phyloP scores from a whole-genome alignment of 768 basidiomycete species.

The Mycena haematopus region DNA sequence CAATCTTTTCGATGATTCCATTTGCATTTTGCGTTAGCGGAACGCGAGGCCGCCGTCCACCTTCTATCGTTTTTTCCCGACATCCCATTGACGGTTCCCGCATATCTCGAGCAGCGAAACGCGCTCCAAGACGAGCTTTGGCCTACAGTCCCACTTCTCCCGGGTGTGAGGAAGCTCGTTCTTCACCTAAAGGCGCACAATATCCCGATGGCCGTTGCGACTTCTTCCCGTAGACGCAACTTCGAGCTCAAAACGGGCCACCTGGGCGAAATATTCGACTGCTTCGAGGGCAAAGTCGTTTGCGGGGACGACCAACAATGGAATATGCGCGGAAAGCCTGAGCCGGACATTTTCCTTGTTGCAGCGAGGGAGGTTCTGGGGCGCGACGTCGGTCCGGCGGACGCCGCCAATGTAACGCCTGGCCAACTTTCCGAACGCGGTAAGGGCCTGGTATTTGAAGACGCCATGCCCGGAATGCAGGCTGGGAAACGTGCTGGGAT shows the following conservation, averaged over 20 bases:
- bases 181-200: constrained; percentile 68
- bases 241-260: constrained; percentile 72
- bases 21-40: constrained; percentile 52
- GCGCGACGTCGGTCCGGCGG: constrained; percentile 59
- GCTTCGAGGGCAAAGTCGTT: constrained; percentile 69
- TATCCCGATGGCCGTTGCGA: constrained; percentile 84
- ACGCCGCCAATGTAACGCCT: constrained; percentile 38
- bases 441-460: constrained; percentile 83
- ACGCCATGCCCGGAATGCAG: constrained; percentile 76
- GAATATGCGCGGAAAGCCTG: constrained; percentile 73
- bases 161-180: constrained; percentile 74
- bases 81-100: constrained; percentile 66
- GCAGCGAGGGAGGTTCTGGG: constrained; percentile 69
- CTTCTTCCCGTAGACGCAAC: constrained; percentile 71
- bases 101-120: constrained; percentile 64
- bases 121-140: constrained; percentile 66
- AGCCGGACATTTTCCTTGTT: constrained; percentile 80
- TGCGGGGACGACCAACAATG: constrained; percentile 72
- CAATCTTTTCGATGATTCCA: not conserved
- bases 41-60: constrained; percentile 65
- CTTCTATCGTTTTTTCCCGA: constrained; percentile 81
- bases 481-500: constrained; percentile 87
- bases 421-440: constrained; percentile 54
- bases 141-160: constrained; percentile 75
- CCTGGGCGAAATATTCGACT: constrained; percentile 60